Conservation (phyloP, 345 rosid species). For the Hevea brasiliensis region DNA sequence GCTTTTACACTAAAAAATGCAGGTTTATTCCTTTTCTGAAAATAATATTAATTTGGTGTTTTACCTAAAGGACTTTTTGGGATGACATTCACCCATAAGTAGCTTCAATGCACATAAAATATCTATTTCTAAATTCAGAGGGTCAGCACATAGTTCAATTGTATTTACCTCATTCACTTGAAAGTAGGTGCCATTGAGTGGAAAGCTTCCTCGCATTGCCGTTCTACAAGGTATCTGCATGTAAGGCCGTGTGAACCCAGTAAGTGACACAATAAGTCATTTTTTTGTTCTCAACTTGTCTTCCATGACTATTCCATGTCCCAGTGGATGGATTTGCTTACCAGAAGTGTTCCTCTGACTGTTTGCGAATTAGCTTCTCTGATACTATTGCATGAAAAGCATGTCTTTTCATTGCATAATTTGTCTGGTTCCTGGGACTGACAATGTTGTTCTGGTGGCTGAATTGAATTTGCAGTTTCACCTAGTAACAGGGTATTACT, state of each 20-base stretch:
- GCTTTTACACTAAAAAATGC: neutral
- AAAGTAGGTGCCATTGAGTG: conserved; percentile 94
- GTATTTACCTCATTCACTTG: conserved; percentile 83
- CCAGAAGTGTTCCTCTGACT: conserved; percentile 91
- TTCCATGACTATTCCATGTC: neutral
- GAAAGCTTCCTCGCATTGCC: conserved; percentile 95
- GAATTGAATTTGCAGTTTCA: conserved; percentile 75
- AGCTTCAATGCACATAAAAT: neutral
- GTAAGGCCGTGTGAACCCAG: conserved; percentile 4
- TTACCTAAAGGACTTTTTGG: neutral
- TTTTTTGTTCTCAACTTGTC: neutral
- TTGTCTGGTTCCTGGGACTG: conserved; percentile 44
- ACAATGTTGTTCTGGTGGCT: conserved; percentile 59
- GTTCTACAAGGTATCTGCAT: conserved; percentile 92
- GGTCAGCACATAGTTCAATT: neutral
- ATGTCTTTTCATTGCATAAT: conserved; percentile 60
- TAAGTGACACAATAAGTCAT: neutral
- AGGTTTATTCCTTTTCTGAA: neutral
- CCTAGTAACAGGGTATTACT: conserved; percentile 38
- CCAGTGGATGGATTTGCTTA: conserved; percentile 34
- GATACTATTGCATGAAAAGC: conserved; percentile 69
- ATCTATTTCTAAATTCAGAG: neutral
- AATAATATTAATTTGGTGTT: neutral
- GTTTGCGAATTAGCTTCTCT: conserved; percentile 68
- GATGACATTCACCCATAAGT: neutral